Evolutionary conservation across 306 rosid species (phyloP), one percentile per base, ranked within the genome.

Genomic region (Rubus idaeus): DNA sequence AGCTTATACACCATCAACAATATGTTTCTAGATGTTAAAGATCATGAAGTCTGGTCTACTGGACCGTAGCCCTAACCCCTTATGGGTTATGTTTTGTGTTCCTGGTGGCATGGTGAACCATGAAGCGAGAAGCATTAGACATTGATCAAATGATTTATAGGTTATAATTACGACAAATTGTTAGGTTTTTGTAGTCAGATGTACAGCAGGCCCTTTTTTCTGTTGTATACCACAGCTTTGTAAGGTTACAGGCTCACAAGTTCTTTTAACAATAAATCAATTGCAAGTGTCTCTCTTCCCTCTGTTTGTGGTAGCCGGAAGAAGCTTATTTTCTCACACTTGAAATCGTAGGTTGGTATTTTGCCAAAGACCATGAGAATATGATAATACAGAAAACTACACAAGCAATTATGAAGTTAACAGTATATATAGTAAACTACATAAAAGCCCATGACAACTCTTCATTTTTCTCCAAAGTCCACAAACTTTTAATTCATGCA

Each of bases 181-280:
- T 53, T 17, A 12, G 64, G 17, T 18, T 39, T 71, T 53, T n/a
- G 65, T 37, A 39, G 75, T 71, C 39, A 35, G 75, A n/a, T 71
- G 39, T 51, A 30, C 50, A 10, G 47, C 10, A 4, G 18, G 3
- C 37, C 37, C 35, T 16, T 11, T 39, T 9, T 12, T 71, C 61
- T 2, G 57, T 55, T 39, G 50, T 53, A 53, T 37, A 53, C 50
- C 14, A n/a, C 20, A 11, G 51, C 65, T 35, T 35, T 39, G 65
- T n/a, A 10, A 5, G 41, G 42, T 71, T 53, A 53, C 62, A 0
- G n/a, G 8, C 51, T 6, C 75, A 46, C 14, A n/a, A 52, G 61
- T 50, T 50, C 4, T 50, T 50, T 47, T 2, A 50, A 4, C 53
- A 50, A 6, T 50, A 50, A 50, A 50, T 4, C 17, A 50, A 50